Evolutionary conservation across 805 yeast species (phyloP).

Genomic region (Starmerella riodocensis): DNA sequence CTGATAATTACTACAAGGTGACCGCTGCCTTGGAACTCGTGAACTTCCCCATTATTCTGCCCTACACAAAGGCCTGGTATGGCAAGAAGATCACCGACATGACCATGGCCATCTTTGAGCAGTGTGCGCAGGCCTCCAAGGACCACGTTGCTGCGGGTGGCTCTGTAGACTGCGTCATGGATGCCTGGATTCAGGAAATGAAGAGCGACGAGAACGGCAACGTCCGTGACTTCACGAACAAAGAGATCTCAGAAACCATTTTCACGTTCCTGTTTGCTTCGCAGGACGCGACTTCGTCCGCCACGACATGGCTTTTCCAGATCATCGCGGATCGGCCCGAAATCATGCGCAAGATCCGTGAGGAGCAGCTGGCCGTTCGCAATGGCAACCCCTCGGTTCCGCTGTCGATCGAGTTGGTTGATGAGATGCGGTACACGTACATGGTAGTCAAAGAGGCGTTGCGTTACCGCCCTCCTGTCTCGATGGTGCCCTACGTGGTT

Average conservation of each 20-base stretch:
- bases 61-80: constrained; percentile 96
- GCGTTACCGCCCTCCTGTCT: constrained; percentile 92
- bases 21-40: constrained; percentile 96
- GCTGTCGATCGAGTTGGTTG: constrained; percentile 60
- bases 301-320: constrained; percentile 98
- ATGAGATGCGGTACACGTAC: constrained; percentile 73
- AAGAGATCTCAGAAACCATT: constrained; percentile 89
- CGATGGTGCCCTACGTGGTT: constrained; percentile 94
- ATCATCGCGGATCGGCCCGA: constrained; percentile 92
- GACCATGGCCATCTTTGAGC: constrained; percentile 83
- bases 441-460: constrained; percentile 86
- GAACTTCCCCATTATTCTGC: constrained; percentile 91
- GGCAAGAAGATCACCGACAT: constrained; percentile 87
- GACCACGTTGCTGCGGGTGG: constrained; percentile 66
- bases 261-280: constrained; percentile 95
- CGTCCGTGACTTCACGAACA: constrained; percentile 73
- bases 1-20: constrained; percentile 82
- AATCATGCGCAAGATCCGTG: constrained; percentile 69
- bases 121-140: constrained; percentile 81
- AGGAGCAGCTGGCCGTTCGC: constrained; percentile 80
- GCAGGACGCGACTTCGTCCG: constrained; percentile 94
- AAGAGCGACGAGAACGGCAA: constrained; percentile 43
- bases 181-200: constrained; percentile 87
- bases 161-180: constrained; percentile 78
- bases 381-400: constrained; percentile 53